Conservation (phyloP, 169 alveolate species). For the Hammondia hammondi region DNA sequence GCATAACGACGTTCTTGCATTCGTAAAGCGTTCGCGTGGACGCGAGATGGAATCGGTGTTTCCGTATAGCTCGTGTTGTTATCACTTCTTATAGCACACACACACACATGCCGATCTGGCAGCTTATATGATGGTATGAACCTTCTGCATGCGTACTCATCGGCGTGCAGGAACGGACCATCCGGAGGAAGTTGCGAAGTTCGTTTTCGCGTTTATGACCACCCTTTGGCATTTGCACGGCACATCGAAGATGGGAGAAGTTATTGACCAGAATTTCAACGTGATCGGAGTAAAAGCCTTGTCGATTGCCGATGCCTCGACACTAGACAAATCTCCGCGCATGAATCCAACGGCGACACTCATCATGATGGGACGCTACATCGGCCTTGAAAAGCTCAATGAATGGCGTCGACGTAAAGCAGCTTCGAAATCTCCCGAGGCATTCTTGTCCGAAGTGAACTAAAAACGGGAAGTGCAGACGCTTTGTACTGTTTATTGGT, state of each 20-base stretch:
- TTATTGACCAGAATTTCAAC: conserved; percentile 34
- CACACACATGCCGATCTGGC: neutral
- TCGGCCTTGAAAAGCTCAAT: neutral
- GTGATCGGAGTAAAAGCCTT: conserved; percentile 28
- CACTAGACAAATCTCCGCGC: conserved; percentile 12
- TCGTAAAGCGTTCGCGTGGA: too few relatives aligned
- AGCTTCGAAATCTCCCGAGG: neutral
- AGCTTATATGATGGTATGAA: neutral
- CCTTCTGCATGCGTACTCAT: neutral
- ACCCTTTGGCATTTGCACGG: conserved; percentile 61
- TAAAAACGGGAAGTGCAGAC: neutral
- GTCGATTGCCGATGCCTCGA: conserved; percentile 50
- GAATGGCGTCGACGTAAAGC: neutral
- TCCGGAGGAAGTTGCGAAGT: conserved; percentile 42
- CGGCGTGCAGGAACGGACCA: conserved; percentile 35
- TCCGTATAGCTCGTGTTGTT: too few relatives aligned
- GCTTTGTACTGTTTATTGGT: too few relatives aligned
- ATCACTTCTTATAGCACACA: too few relatives aligned
- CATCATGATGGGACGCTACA: conserved; percentile 53
- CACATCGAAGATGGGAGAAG: conserved; percentile 54
- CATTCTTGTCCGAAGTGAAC: neutral
- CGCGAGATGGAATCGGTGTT: too few relatives aligned
- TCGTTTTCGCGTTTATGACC: conserved; percentile 42
- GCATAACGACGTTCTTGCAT: too few relatives aligned
- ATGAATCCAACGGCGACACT: conserved; percentile 61